These are phyloP conservation scores for Leccinum solheimii DNA, from an alignment of 1,284 basidiomycete genomes.

Conservation along the genomic window DNA sequence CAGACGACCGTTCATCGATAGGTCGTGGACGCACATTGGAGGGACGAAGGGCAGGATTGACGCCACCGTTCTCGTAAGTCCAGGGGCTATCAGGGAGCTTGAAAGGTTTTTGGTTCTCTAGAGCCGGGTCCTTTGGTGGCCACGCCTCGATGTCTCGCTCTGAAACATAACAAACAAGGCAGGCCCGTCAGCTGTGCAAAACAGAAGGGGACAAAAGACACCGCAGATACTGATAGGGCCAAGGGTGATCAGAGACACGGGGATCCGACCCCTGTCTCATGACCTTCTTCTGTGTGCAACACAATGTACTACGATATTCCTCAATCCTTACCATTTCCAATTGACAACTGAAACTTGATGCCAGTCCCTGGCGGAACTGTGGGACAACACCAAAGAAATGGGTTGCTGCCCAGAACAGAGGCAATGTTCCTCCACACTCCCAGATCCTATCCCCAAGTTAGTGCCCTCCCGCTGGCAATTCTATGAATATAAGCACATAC, in stretches of 20 bases:
- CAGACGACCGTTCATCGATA: conserved; percentile 18
- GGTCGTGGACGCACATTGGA: conserved; percentile 46
- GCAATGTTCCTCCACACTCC: conserved; percentile 72
- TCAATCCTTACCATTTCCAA: conserved; percentile 78
- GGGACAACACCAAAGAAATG: conserved; percentile 84
- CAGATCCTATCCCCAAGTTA: conserved; percentile 59
- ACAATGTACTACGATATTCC: conserved; percentile 26
- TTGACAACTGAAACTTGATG: conserved; percentile 71
- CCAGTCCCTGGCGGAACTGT: conserved; percentile 68
- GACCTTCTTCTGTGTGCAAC: conserved; percentile 13
- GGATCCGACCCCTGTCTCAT: conserved; percentile 8
- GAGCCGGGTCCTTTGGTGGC: conserved; percentile 60
- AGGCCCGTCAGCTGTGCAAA: conserved; percentile 5
- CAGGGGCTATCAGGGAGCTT: conserved; percentile 67
- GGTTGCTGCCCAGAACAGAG: conserved; percentile 74
- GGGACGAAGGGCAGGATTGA: conserved; percentile 74
- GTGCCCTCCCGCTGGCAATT: conserved; percentile 4
- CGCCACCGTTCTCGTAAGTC: conserved; percentile 75
- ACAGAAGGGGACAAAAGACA: neutral
- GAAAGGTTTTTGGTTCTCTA: conserved; percentile 42
- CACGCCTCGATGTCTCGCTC: conserved; percentile 37
- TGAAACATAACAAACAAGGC: conserved; percentile 3
- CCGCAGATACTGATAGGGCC: conserved; percentile 7
- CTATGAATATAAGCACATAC: conserved; percentile 44
- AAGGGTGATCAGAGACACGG: conserved; percentile 1